phyloP scores from a whole-genome alignment of 2,329 filamentous ascomycete genomes.

The Arthrinium phaeospermum region DNA sequence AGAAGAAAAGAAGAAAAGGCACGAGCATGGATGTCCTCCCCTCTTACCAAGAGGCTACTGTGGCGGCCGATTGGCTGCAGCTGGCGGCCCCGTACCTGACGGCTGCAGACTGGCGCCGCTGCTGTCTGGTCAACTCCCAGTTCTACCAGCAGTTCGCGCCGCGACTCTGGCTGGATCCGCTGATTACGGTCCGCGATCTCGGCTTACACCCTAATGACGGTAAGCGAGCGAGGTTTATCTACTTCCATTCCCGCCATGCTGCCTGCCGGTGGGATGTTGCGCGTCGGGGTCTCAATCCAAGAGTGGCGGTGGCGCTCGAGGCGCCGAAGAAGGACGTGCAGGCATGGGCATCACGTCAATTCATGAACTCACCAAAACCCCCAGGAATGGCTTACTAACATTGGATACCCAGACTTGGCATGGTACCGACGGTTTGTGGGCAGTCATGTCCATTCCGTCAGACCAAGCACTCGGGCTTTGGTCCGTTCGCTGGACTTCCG shows the following conservation, averaged over 20 bases:
- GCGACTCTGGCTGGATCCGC: constrained; percentile 57
- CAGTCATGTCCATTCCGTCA: constrained; percentile 41
- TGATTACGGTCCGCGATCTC: constrained; percentile 45
- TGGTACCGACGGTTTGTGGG: constrained; percentile 57
- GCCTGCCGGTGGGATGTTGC: neutral
- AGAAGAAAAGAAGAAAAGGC: neutral
- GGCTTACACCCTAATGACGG: constrained; percentile 52
- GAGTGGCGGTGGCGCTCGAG: neutral
- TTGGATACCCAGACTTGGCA: constrained; percentile 46
- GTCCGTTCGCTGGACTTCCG: constrained; percentile 57
- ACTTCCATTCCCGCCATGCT: neutral
- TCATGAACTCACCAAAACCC: neutral
- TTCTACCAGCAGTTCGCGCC: constrained; percentile 58
- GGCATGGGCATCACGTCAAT: neutral
- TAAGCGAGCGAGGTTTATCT: constrained; percentile 36
- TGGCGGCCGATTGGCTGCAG: constrained; percentile 53
- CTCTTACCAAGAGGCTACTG: constrained; percentile 58
- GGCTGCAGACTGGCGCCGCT: constrained; percentile 46
- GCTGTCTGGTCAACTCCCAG: constrained; percentile 55
- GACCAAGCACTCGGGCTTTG: constrained; percentile 47
- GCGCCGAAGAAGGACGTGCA: neutral
- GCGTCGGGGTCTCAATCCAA: neutral
- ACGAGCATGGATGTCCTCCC: constrained; percentile 47
- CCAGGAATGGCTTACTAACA: constrained; percentile 8
- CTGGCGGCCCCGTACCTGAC: constrained; percentile 53